phyloP scores from a whole-genome alignment of 257 asterid genomes.

The Handroanthus guayacan region DNA sequence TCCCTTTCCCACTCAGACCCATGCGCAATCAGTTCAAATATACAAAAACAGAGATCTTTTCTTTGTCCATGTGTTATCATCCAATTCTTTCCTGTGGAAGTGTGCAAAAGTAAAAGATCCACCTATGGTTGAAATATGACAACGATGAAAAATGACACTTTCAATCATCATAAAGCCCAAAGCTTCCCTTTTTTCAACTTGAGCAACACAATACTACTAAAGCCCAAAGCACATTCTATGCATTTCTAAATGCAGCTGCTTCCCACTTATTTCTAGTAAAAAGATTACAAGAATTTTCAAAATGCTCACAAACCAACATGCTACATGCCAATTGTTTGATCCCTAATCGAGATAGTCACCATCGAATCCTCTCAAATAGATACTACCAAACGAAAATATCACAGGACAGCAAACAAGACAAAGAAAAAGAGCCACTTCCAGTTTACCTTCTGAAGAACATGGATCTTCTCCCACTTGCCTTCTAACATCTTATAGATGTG shows the following conservation, averaged over 20 bases:
- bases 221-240: constrained; percentile 26
- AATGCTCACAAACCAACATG: constrained; percentile 16
- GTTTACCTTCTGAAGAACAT: constrained; percentile 89
- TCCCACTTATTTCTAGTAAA: not conserved
- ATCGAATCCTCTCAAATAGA: not conserved
- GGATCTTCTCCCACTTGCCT: constrained; percentile 97
- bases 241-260: constrained; percentile 21
- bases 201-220: not conserved
- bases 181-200: constrained; percentile 30
- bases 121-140: not conserved
- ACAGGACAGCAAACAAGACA: constrained; percentile 3
- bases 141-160: not conserved
- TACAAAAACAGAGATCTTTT: not conserved
- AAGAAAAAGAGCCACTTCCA: not conserved
- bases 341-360: constrained; percentile 9
- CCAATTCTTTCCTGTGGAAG: not conserved
- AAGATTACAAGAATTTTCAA: not conserved
- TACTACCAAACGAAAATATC: constrained; percentile 2
- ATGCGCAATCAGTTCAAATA: not conserved
- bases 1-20: constrained; percentile 25
- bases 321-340: constrained; percentile 1
- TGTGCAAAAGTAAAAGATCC: not conserved
- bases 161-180: not conserved
- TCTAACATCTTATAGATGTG: constrained; percentile 76
- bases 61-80: not conserved